Conservation (phyloP, 345 rosid genomes). For the Boechera retrofracta region DNA sequence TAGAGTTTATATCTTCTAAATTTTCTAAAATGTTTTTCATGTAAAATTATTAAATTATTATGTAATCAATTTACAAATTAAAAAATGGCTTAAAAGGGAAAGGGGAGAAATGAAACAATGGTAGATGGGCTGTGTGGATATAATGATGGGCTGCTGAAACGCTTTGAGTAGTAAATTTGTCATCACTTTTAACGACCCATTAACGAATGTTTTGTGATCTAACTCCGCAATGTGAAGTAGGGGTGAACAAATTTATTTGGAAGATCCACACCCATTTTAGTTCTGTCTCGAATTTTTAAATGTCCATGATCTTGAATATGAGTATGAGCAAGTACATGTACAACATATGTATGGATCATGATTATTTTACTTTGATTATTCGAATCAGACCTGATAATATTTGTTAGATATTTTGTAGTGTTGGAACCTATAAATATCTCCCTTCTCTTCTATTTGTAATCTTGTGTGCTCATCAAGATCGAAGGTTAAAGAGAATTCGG, state of each 20-base stretch:
- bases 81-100: not conserved
- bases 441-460: no score
- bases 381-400: not conserved
- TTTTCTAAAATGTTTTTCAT: not conserved
- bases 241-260: not conserved
- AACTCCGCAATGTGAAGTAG: not conserved
- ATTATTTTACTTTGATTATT: slow-evolving; percentile 6
- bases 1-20: not conserved
- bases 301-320: slow-evolving; percentile 5
- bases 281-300: slow-evolving; percentile 19
- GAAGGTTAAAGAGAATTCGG: no score
- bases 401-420: no score
- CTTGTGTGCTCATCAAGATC: no score
- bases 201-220: not conserved
- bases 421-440: no score
- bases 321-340: not conserved
- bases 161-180: not conserved
- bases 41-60: not conserved
- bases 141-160: slow-evolving; percentile 28
- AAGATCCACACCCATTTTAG: not conserved
- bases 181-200: slow-evolving; percentile 12
- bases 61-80: not conserved
- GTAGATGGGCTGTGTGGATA: slow-evolving; percentile 32
- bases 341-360: not conserved
- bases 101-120: not conserved